A percentile compares a stretch with the other conserved stretches of the same genome.
Conservation (phyloP, 2,329 filamentous ascomycete species). For the Orbilia blumenaviensis region DNA sequence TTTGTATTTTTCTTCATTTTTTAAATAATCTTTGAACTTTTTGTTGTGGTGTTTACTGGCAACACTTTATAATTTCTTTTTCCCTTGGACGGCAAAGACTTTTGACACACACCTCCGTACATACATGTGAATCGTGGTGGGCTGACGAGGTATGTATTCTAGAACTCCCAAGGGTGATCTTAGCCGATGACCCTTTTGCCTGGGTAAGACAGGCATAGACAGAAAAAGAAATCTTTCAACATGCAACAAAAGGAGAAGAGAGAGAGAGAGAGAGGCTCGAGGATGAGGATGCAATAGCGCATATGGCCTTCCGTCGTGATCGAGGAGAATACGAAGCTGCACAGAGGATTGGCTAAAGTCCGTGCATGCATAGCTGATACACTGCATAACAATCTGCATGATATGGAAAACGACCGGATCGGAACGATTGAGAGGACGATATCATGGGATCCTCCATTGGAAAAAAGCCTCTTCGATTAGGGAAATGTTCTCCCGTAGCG, state of each 20-base stretch:
- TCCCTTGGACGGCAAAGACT: too few relatives aligned
- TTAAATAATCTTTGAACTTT: too few relatives aligned
- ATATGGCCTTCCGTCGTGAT: too few relatives aligned
- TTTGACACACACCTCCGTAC: too few relatives aligned
- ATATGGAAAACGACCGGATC: background rate
- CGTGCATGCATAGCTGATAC: background rate
- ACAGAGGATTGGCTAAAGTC: constrained; percentile 39
- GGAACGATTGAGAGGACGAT: background rate
- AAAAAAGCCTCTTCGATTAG: constrained; percentile 11
- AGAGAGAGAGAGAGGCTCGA: background rate
- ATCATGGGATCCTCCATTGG: constrained; percentile 12
- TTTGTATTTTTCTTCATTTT: too few relatives aligned
- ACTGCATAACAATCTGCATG: constrained; percentile 17
- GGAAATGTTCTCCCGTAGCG: constrained; percentile 34
- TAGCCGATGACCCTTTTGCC: background rate
- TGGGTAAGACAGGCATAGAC: too few relatives aligned
- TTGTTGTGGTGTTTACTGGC: too few relatives aligned
- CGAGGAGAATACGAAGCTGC: constrained; percentile 1
- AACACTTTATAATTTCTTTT: too few relatives aligned
- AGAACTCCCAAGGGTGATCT: background rate
- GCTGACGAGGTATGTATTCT: background rate
- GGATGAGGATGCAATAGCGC: background rate
- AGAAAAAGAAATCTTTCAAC: too few relatives aligned
- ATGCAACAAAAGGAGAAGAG: too few relatives aligned
- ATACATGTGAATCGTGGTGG: too few relatives aligned